phyloP scores from a whole-genome alignment of 805 yeast species.

The Ogataea nitratoaversa region DNA sequence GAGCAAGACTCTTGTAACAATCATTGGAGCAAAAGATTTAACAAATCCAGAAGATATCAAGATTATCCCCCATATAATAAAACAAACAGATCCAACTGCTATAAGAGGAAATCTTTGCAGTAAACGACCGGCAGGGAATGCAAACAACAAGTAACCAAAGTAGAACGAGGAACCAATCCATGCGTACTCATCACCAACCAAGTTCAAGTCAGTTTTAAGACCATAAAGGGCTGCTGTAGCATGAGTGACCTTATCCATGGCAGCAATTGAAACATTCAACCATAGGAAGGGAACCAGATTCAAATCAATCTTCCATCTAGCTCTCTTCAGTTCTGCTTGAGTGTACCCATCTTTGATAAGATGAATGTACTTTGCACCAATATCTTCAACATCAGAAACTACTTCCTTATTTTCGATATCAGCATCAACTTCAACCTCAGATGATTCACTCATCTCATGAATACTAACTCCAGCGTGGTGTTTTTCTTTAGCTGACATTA shows the following conservation, averaged over 20 bases:
- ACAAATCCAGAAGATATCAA: constrained; percentile 42
- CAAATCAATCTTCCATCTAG: constrained; percentile 44
- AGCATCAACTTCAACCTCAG: background rate
- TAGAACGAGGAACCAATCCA: constrained; percentile 34
- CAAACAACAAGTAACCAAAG: constrained; percentile 27
- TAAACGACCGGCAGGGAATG: constrained; percentile 34
- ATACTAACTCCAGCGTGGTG: background rate
- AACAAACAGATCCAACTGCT: constrained; percentile 28
- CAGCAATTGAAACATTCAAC: constrained; percentile 38
- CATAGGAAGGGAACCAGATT: constrained; percentile 48
- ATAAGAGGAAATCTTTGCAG: constrained; percentile 34
- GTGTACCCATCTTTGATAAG: constrained; percentile 20
- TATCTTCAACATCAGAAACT: constrained; percentile 10
- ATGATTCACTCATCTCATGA: background rate
- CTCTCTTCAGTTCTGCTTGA: constrained; percentile 13
- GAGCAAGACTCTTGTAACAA: constrained; percentile 42
- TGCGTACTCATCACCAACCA: constrained; percentile 31
- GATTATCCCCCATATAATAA: constrained; percentile 34
- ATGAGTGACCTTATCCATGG: constrained; percentile 51
- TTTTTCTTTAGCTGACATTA: background rate
- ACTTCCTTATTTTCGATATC: background rate
- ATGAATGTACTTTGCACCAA: constrained; percentile 17
- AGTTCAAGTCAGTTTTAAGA: constrained; percentile 33
- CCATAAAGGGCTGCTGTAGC: constrained; percentile 39
- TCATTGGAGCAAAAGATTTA: constrained; percentile 39